Evolutionary conservation across 2,329 filamentous ascomycete genomes (phyloP), one percentile per base, ranked within the genome.

Genomic region (Diplocarpon rosae): DNA sequence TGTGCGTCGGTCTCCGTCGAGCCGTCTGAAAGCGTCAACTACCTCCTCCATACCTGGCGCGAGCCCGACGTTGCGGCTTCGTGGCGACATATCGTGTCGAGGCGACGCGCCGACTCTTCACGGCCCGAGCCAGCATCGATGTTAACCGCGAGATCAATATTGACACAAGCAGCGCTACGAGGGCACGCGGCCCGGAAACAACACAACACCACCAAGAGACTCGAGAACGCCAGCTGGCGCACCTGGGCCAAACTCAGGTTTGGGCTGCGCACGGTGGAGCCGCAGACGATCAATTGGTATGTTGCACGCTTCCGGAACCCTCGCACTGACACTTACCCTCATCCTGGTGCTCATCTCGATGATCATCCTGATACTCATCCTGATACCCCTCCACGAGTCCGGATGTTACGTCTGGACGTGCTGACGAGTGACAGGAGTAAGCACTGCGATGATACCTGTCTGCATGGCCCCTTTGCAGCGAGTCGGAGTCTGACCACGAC

Each of bases 391-490:
- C 7, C 17, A 13, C 13, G 3, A n/a, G 3, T 5, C 32, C 15
- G 17, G 3, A 37, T 32, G 15, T 33, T 27, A 9, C 20, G 15
- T 15, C 11, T 4, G n/a, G 16, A 20, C 3, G 16, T 29, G 13
- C 33, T 41, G 33, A 45, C 24, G 13, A 12, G n/a, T 27, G 14
- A 15, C 28, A 52, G 50, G 50, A 45, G 41, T 31, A 49, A 49
- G 37, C 42, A 49, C 15, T 38, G 28, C 16, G 50, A 52, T 42
- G 45, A 49, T 16, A 52, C 47, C n/a, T 46, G 42, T 36, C 47
- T 52, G n/a, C 47, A 49, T 15, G 50, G 50, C 11, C 50, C 50
- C 5, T 52, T 52, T 32, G 29, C 30, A 10, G 34, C 32, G n/a
- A 28, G 32, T 15, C 29, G 29, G 13, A 13, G n/a, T 16, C 16